phyloP scores from a whole-genome alignment of 768 basidiomycete genomes.

The Mycena amicta region DNA sequence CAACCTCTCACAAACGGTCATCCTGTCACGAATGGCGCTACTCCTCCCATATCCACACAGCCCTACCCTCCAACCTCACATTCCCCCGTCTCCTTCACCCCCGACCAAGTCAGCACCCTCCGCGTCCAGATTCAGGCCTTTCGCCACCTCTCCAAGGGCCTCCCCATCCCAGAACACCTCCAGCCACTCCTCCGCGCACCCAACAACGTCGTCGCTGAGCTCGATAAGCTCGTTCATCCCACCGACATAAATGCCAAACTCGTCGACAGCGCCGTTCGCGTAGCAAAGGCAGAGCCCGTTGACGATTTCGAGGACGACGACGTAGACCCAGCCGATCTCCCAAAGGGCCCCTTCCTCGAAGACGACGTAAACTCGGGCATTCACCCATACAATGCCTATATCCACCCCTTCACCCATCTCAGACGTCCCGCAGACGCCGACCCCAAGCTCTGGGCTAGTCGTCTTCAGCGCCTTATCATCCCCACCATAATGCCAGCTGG shows the following conservation, averaged over 20 bases:
- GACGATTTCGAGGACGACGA: slow-evolving; percentile 60
- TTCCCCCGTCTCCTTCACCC: slow-evolving; percentile 79
- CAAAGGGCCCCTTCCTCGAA: slow-evolving; percentile 77
- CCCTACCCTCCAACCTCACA: slow-evolving; percentile 56
- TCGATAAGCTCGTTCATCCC: slow-evolving; percentile 66
- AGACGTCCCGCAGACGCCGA: slow-evolving; percentile 64
- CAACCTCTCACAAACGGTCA: slow-evolving; percentile 43
- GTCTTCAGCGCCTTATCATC: slow-evolving; percentile 78
- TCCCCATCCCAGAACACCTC: slow-evolving; percentile 68
- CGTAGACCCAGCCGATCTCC: slow-evolving; percentile 59
- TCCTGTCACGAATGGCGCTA: slow-evolving; percentile 23
- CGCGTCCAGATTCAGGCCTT: slow-evolving; percentile 83
- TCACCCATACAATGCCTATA: slow-evolving; percentile 91
- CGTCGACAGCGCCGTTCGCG: slow-evolving; percentile 73
- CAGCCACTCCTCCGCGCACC: slow-evolving; percentile 72
- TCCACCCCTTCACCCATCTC: slow-evolving; percentile 81
- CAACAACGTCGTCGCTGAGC: slow-evolving; percentile 59
- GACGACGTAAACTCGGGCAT: slow-evolving; percentile 79
- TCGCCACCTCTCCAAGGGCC: slow-evolving; percentile 66
- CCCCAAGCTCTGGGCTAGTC: slow-evolving; percentile 66
- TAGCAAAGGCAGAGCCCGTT: slow-evolving; percentile 42
- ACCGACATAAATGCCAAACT: slow-evolving; percentile 63
- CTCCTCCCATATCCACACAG: slow-evolving; percentile 49
- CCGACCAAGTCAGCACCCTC: slow-evolving; percentile 73
- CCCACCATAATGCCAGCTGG: slow-evolving; percentile 91